Conservation (phyloP, 31 red algal species). For the Asparagopsis taxiformis region DNA sequence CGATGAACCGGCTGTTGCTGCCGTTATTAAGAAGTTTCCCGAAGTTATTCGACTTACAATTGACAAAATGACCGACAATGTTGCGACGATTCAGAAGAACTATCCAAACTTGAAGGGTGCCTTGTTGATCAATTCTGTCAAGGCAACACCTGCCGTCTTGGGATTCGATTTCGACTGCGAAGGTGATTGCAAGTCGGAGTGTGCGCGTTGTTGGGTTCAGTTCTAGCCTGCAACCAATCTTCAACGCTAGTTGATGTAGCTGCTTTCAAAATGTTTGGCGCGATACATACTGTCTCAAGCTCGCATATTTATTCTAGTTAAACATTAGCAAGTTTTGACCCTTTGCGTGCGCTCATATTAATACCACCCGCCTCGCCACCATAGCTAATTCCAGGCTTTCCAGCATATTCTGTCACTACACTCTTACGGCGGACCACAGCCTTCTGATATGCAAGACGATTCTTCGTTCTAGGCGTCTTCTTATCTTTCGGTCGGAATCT, state of each 20-base stretch:
- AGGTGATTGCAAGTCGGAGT: conserved; percentile 53
- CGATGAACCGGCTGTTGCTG: background rate
- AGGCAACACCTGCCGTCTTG: conserved; percentile 29
- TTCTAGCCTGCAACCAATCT: no score
- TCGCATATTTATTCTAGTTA: no score
- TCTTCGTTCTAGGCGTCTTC: conserved; percentile 73
- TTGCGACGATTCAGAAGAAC: conserved; percentile 6
- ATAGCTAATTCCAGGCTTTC: conserved; percentile 56
- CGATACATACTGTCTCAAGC: no score
- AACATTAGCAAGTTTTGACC: conserved; percentile 54
- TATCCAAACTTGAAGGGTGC: conserved; percentile 9
- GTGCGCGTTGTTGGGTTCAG: conserved; percentile 48
- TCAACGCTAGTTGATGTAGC: no score
- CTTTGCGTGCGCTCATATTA: conserved; percentile 62
- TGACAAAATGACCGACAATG: conserved; percentile 9
- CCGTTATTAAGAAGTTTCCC: conserved; percentile 27
- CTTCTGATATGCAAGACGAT: conserved; percentile 54
- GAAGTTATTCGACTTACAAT: conserved; percentile 24
- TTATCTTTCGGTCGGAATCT: conserved; percentile 50
- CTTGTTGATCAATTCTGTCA: conserved; percentile 8
- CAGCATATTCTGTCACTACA: conserved; percentile 43
- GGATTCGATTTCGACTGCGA: conserved; percentile 62
- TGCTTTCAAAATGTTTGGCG: no score
- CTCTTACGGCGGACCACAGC: conserved; percentile 61
- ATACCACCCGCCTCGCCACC: conserved; percentile 76